Percentiles rank a stretch among this genome's conserved stretches.
Conservation (phyloP, 257 asterid species). For the Handroanthus guayacan region DNA sequence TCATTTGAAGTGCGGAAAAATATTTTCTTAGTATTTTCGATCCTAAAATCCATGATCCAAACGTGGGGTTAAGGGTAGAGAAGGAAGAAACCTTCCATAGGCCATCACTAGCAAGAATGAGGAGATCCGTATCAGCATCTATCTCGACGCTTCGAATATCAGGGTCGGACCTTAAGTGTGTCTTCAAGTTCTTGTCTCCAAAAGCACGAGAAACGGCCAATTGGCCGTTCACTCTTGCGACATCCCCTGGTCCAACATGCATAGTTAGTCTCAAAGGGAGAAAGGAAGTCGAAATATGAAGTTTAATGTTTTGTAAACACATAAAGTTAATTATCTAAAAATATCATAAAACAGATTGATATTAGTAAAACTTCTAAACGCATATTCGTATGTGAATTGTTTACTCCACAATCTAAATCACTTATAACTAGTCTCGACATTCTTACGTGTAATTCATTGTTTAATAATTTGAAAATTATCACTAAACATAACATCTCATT, state of each 20-base stretch:
- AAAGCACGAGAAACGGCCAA: conserved; percentile 98
- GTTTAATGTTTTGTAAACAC: neutral
- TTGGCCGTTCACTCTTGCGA: conserved; percentile 93
- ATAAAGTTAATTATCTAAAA: too few species aligned
- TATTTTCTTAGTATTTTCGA: too few species aligned
- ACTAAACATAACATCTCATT: neutral
- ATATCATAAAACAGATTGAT: neutral
- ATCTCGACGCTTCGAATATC: conserved; percentile 69
- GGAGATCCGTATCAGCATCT: conserved; percentile 65
- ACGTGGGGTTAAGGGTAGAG: conserved; percentile 18
- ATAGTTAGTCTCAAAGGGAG: neutral
- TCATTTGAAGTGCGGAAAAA: too few species aligned
- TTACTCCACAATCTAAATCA: neutral
- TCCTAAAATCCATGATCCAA: too few species aligned
- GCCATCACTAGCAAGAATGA: conserved; percentile 95
- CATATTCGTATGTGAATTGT: too few species aligned
- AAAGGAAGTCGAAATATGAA: neutral
- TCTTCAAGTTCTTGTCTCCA: conserved; percentile 89
- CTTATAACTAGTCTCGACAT: neutral
- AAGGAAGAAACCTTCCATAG: conserved; percentile 79
- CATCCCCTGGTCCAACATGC: conserved; percentile 68
- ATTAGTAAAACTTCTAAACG: neutral
- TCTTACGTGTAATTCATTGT: neutral
- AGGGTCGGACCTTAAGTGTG: conserved; percentile 86
- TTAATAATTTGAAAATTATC: neutral